phyloP scores from a whole-genome alignment of 2,329 filamentous ascomycete genomes.

The Xylariaceae sp. region DNA sequence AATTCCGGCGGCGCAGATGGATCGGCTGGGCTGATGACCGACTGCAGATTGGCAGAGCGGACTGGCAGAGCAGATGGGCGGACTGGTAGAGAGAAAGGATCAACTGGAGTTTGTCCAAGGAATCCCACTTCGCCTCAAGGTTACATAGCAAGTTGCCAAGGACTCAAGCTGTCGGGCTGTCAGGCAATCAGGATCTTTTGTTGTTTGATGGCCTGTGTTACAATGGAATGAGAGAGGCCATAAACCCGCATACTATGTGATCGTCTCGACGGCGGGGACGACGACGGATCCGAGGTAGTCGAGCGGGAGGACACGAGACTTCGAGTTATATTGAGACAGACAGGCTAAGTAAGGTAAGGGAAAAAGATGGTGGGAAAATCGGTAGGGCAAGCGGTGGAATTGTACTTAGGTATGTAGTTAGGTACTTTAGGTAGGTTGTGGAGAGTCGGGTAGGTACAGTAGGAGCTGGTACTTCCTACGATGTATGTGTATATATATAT shows the following conservation, averaged over 20 bases:
- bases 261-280: slow-evolving; percentile 18
- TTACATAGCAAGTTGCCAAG: slow-evolving; percentile 17
- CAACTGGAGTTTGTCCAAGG: background rate
- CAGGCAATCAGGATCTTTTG: slow-evolving; percentile 10
- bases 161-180: slow-evolving; percentile 5
- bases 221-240: slow-evolving; percentile 16
- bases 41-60: too few species aligned
- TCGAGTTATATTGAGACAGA: background rate
- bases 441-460: background rate
- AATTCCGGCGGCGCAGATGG: background rate
- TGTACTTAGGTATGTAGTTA: too few species aligned
- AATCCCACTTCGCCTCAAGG: slow-evolving; percentile 2
- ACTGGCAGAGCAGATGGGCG: background rate
- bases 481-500: too few species aligned
- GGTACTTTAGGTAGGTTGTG: too few species aligned
- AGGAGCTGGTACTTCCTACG: too few species aligned
- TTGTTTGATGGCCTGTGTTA: slow-evolving; percentile 29
- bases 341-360: background rate
- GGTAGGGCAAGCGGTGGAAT: background rate
- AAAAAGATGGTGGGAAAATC: background rate
- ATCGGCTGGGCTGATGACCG: too few species aligned
- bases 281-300: slow-evolving; percentile 10
- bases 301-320: background rate
- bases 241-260: slow-evolving; percentile 24
- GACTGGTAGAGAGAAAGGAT: background rate